Evolutionary conservation across 805 yeast species (phyloP), one percentile per base, ranked within the genome.

Genomic region (Metschnikowia gelsemii): DNA sequence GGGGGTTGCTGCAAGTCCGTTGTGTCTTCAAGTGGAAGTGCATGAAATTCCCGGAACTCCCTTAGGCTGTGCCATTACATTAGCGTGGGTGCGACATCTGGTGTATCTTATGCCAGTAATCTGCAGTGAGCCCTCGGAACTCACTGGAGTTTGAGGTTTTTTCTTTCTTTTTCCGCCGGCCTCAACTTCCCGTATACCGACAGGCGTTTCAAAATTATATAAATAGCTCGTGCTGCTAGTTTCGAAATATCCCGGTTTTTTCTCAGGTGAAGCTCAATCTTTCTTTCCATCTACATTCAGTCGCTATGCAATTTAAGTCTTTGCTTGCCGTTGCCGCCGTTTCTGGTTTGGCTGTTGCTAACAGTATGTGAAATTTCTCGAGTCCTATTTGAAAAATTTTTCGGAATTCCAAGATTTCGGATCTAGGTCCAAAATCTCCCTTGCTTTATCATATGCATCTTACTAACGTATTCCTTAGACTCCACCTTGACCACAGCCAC

Each of bases 291-390:
- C 43, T 20, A 25, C 40, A 28, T 35, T 46, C 54, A 32, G 43
- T 50, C 50, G 49, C 49, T 47, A 79, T 80, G 84, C 83, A 77
- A 70, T 66, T 77, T 68, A 78, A 72, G 66, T 65, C 76, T 48
- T 56, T 75, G 58, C 57, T 76, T 51, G 66, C 73, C 47, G 57
- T 71, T 51, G 70, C 75, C 53, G 74, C 81, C 55, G 49, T 77
- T 36, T 72, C 76, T 52, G 76, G 77, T 47, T 52, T 74, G 45
- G 80, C 58, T 47, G 70, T 65, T 34, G 54, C 51, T 40, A 63
- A 61, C 49, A 70, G 63, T 58, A 57, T 44, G 62, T 55, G 26
- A 35, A 19, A 34, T 33, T 9, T 14, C 16, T 13, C 5, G 18
- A 32, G 9, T 23, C 8, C 12, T 9, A 22, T n/a, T n/a, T n/a